Conservation (phyloP, 148 eudicot species). For the Amaranthus cruentus region DNA sequence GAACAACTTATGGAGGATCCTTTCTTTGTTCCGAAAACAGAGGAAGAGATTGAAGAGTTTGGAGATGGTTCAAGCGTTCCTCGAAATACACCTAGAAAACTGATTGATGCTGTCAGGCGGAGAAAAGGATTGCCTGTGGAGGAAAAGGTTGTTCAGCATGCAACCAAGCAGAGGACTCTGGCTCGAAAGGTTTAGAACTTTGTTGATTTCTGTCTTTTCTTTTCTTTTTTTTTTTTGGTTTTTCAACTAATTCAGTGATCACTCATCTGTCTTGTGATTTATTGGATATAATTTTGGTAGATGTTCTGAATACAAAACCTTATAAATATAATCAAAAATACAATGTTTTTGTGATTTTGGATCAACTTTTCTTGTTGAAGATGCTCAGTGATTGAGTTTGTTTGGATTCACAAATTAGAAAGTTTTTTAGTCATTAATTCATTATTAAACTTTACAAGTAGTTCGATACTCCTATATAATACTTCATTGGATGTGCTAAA, state of each 20-base stretch:
- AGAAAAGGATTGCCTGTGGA: slow-evolving; percentile 89
- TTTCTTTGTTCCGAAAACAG: slow-evolving; percentile 89
- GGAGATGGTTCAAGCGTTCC: slow-evolving; percentile 87
- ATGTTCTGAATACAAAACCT: too few species aligned
- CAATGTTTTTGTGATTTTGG: too few species aligned
- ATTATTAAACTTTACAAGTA: too few species aligned
- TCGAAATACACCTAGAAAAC: slow-evolving; percentile 78
- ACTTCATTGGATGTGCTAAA: too few species aligned
- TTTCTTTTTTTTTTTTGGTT: too few species aligned
- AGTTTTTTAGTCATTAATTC: too few species aligned
- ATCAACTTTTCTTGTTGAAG: too few species aligned
- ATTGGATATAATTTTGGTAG: background rate
- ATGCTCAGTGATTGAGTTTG: too few species aligned
- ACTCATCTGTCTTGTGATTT: background rate
- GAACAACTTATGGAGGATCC: slow-evolving; percentile 83
- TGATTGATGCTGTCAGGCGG: slow-evolving; percentile 82
- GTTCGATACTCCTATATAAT: too few species aligned
- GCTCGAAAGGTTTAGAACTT: slow-evolving; percentile 79
- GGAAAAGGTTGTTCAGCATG: slow-evolving; percentile 90
- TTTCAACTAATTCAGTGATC: too few species aligned
- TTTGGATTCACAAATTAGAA: too few species aligned
- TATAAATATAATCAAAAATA: too few species aligned
- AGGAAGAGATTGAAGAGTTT: slow-evolving; percentile 90
- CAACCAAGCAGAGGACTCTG: slow-evolving; percentile 85
- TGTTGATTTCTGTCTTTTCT: background rate